Conservation (phyloP, 1,284 basidiomycete genomes). For the Heterobasidion irregulare region DNA sequence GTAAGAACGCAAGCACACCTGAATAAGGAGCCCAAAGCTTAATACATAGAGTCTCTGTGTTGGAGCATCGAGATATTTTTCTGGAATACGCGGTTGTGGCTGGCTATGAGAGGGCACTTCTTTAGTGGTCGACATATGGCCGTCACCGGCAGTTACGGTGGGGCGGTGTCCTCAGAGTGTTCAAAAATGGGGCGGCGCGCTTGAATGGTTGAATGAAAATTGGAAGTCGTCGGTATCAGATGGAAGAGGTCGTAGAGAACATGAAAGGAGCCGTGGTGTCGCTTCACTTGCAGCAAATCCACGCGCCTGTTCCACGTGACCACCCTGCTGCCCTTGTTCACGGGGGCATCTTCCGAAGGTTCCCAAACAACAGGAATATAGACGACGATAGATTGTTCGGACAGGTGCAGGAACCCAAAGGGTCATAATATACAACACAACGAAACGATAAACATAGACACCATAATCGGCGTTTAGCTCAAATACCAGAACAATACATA, state of each 20-base stretch:
- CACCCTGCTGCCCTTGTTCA: too few species aligned
- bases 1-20: slow-evolving; percentile 23
- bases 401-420: neutral
- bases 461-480: slow-evolving; percentile 13
- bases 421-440: neutral
- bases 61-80: slow-evolving; percentile 28
- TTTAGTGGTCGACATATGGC: slow-evolving; percentile 11
- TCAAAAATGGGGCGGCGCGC: neutral
- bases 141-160: neutral
- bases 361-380: neutral
- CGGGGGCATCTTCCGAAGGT: neutral
- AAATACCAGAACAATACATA: slow-evolving; percentile 61
- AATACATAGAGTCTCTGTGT: slow-evolving; percentile 41
- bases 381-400: neutral
- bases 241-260: neutral
- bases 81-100: slow-evolving; percentile 21
- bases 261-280: neutral
- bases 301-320: neutral
- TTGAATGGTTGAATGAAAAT: too few species aligned
- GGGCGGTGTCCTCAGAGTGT: neutral
- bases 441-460: neutral
- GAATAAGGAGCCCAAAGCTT: slow-evolving; percentile 32
- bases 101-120: slow-evolving; percentile 2
- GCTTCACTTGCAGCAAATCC: neutral
- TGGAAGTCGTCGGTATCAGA: too few species aligned